Evolutionary conservation across 352 stramenopile species (phyloP).

Genomic region (Phytopythium mirpurense): DNA sequence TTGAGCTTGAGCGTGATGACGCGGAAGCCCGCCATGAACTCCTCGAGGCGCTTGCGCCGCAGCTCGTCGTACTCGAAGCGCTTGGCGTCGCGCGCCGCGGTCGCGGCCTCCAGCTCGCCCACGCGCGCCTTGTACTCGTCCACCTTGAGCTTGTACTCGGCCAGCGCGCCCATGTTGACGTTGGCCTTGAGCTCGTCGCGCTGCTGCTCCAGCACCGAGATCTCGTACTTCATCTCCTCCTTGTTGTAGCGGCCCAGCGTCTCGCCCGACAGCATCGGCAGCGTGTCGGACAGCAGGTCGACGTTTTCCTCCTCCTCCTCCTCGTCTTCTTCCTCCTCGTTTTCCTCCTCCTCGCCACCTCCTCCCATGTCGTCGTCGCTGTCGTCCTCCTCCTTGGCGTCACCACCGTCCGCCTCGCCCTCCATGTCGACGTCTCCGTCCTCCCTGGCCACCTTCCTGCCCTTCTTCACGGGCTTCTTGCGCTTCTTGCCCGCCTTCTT

Average conservation of each 20-base stretch:
- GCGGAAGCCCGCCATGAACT: slow-evolving; percentile 99
- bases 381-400: slow-evolving; percentile 26
- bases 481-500: slow-evolving; percentile 37
- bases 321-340: slow-evolving; percentile 18
- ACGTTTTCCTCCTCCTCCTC: slow-evolving; percentile 29
- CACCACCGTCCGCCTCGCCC: too few relatives aligned
- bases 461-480: slow-evolving; percentile 15
- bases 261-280: slow-evolving; percentile 71
- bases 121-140: slow-evolving; percentile 93
- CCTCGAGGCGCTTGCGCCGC: slow-evolving; percentile 94
- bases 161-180: slow-evolving; percentile 91
- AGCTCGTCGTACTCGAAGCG: slow-evolving; percentile 96
- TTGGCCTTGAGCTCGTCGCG: slow-evolving; percentile 92
- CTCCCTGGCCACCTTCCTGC: slow-evolving; percentile 6
- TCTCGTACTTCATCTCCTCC: slow-evolving; percentile 93
- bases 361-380: slow-evolving; percentile 10
- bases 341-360: slow-evolving; percentile 4
- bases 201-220: slow-evolving; percentile 90
- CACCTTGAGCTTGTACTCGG: slow-evolving; percentile 94
- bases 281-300: slow-evolving; percentile 35
- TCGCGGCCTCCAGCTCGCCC: slow-evolving; percentile 93
- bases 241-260: slow-evolving; percentile 86
- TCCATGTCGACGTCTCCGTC: slow-evolving; percentile 23
- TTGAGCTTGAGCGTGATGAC: slow-evolving; percentile 99
- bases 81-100: slow-evolving; percentile 88